Percentiles rank a stretch among this genome's conserved stretches.
Evolutionary conservation across 129 eudicot species (phyloP).

Genomic region (Calendula officinalis): DNA sequence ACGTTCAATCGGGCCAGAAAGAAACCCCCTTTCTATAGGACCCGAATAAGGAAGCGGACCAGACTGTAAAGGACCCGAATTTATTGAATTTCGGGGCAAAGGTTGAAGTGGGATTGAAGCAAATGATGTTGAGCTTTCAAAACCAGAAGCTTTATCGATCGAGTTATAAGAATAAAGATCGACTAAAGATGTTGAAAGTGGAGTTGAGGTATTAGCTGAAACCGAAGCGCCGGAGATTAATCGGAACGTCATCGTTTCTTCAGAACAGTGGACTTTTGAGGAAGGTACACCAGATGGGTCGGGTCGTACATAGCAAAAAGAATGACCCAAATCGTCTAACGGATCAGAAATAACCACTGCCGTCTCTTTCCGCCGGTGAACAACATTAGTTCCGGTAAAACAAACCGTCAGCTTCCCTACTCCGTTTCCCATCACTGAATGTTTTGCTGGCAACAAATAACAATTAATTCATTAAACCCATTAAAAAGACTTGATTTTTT

Average conservation of each 20-base stretch:
- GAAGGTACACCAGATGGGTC: slow-evolving; percentile 51
- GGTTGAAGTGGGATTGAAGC: slow-evolving; percentile 82
- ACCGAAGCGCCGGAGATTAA: slow-evolving; percentile 97
- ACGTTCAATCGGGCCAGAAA: slow-evolving; percentile 89
- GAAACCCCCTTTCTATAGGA: slow-evolving; percentile 60
- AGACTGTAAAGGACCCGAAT: slow-evolving; percentile 58
- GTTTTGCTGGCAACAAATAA: background rate
- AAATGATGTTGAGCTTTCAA: slow-evolving; percentile 84
- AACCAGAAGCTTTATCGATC: slow-evolving; percentile 66
- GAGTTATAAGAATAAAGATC: slow-evolving; percentile 53
- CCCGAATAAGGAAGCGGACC: slow-evolving; percentile 50
- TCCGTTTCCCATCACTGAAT: slow-evolving; percentile 69
- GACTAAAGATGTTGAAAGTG: slow-evolving; percentile 62
- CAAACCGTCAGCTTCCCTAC: slow-evolving; percentile 69
- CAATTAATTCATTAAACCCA: slow-evolving; percentile 5
- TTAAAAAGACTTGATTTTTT: background rate
- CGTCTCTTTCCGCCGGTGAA: slow-evolving; percentile 51
- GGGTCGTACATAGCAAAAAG: slow-evolving; percentile 89
- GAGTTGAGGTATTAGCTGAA: slow-evolving; percentile 93
- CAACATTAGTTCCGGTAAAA: slow-evolving; percentile 61
- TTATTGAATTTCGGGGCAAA: slow-evolving; percentile 47
- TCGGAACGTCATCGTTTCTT: slow-evolving; percentile 69
- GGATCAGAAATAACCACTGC: slow-evolving; percentile 57
- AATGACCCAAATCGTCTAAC: slow-evolving; percentile 88
- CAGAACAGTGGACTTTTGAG: slow-evolving; percentile 77